Evolutionary conservation across 1,139 yeast genomes (phyloP), one percentile per base, ranked within the genome.

Genomic region (Kodamaea fungicola): DNA sequence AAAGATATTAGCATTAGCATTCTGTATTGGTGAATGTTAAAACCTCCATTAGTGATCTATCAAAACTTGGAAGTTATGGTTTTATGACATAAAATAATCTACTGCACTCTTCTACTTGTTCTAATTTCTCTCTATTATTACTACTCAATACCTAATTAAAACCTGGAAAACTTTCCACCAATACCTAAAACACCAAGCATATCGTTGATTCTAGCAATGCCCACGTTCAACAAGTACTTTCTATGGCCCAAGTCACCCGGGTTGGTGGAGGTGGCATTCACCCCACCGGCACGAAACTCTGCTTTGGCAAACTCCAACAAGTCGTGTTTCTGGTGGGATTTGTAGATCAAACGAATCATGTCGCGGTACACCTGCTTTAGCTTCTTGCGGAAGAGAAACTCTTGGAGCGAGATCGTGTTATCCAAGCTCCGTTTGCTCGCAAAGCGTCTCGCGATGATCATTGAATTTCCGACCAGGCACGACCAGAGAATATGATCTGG

Each of bases 331-430:
- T 71, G 74, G 44, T 69, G 74, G 33, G 60, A 59, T 35, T 57
- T 56, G 43, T 65, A 63, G 19, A 69, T 52, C 32, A 61, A 51
- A 31, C 74, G 43, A 33, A 63, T 44, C 16, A 68, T 51, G 21
- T 58, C 60, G 31, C 71, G 52, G 45, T 71, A 71, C 2, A 62
- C 58, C 16, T 53, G 46, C 22, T 53, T 51, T 7, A 69, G 58
- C 39, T 61, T 59, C 34, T 56, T 62, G 26, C 73, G 57, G 37
- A 70, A 69, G 13, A 70, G 40, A 43, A 68, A 71, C 42, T 71
- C 76, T 28, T 71, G 73, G 4, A 71, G 51, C 3, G 74, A 54
- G 12, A 65, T 42, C 2, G 61, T 41, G 22, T 44, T 45, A 10
- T 16, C 19, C 19, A 16, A 16, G 19, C 19, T 16, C 19, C 19